Evolutionary conservation across 2,329 filamentous ascomycete species (phyloP).

Genomic region (Pseudocercospora fuligena): DNA sequence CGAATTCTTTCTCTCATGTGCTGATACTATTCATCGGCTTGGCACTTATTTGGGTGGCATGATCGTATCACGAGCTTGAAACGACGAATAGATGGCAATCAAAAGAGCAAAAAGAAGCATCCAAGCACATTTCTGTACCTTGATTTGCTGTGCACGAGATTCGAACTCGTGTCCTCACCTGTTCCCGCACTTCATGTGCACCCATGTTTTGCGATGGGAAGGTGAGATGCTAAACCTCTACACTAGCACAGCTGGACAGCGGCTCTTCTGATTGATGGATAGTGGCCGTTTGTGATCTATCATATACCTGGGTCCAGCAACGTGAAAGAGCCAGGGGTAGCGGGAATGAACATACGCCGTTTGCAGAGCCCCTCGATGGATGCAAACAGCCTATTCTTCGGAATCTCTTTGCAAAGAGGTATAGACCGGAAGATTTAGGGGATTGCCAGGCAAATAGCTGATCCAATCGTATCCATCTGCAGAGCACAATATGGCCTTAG

Average conservation of each 20-base stretch:
- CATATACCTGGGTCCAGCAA: neutral
- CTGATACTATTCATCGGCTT: neutral
- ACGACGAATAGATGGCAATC: neutral
- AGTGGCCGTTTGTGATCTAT: neutral
- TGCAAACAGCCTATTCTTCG: neutral
- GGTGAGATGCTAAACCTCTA: neutral
- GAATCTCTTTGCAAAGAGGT: neutral
- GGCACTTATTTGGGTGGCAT: neutral
- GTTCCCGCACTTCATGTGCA: conserved; percentile 4
- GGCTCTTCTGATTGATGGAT: neutral
- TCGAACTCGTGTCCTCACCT: conserved; percentile 4
- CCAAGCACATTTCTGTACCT: neutral
- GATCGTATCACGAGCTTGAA: neutral
- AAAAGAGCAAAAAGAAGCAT: neutral
- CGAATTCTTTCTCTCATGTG: neutral
- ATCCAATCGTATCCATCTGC: neutral
- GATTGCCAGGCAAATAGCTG: neutral
- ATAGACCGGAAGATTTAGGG: neutral
- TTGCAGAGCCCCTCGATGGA: neutral
- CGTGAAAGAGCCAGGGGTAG: neutral
- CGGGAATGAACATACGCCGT: neutral
- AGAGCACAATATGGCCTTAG: too few relatives aligned
- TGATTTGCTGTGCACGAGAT: neutral
- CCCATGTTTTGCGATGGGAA: conserved; percentile 6
- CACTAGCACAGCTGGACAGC: neutral